phyloP scores from a whole-genome alignment of 768 basidiomycete genomes.

The Termitomyces sp. region DNA sequence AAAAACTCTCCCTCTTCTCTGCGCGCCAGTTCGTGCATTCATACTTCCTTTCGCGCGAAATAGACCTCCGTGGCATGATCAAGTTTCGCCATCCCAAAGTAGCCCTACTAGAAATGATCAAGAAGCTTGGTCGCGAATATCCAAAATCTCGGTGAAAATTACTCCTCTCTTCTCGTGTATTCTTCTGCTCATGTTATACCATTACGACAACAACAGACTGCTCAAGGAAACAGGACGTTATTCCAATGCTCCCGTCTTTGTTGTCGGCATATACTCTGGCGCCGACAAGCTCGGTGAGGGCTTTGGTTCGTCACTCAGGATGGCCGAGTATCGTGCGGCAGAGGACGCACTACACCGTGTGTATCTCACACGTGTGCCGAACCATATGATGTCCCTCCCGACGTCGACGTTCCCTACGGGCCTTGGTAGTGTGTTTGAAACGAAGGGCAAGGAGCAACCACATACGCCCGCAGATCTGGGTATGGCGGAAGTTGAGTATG shows the following conservation, averaged over 20 bases:
- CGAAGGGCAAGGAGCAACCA: slow-evolving; percentile 31
- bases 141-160: slow-evolving; percentile 53
- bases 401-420: slow-evolving; percentile 65
- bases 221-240: slow-evolving; percentile 91
- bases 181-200: not conserved
- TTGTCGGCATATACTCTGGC: slow-evolving; percentile 92
- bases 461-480: slow-evolving; percentile 54
- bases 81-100: slow-evolving; percentile 82
- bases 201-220: slow-evolving; percentile 43
- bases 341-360: slow-evolving; percentile 82
- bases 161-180: not conserved
- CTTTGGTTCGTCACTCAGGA: slow-evolving; percentile 86
- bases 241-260: slow-evolving; percentile 86
- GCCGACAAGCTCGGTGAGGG: slow-evolving; percentile 88
- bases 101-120: slow-evolving; percentile 67
- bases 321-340: slow-evolving; percentile 92
- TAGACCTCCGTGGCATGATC: slow-evolving; percentile 75
- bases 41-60: slow-evolving; percentile 80
- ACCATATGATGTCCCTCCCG: slow-evolving; percentile 63
- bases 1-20: slow-evolving; percentile 75
- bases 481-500: slow-evolving; percentile 63
- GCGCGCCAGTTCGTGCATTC: slow-evolving; percentile 89
- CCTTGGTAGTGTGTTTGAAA: slow-evolving; percentile 47
- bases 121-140: slow-evolving; percentile 59
- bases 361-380: slow-evolving; percentile 75